Base-by-base conservation (phyloP, 495 filamentous ascomycete species). In the Neurospora pannonica region DNA sequence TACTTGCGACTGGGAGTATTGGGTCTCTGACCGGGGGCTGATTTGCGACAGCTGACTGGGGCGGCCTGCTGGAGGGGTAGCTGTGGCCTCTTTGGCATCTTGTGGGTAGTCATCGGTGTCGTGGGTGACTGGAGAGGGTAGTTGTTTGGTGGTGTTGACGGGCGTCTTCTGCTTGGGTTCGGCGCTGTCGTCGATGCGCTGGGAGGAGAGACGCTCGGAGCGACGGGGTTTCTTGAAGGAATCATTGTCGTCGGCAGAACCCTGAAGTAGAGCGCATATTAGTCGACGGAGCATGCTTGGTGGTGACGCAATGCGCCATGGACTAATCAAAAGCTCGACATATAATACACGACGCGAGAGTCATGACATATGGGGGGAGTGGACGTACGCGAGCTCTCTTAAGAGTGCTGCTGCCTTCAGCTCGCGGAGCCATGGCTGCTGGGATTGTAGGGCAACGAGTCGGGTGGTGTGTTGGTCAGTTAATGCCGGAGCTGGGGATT, bases 81-180 rank as follows among this genome's bases (percentile, higher is more conserved):
- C 89, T 17, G 93, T 95, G 39, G 87, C 79, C 77, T 93, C 91
- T 72, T 95, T 93, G 78, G 87, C 67, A 88, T 81, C 38, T 88
- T 90, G 46, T 76, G 76, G 37, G 82, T 78, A 10, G 39, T 88
- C 92, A 62, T 90, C 91, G 73, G 88, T 81, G 60, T 87, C 82
- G 75, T 93, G 86, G 0, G 94, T 97, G 72, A 95, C 78, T 10
- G 95, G 94, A 5, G 94, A 94, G n/a, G 93, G 94, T 4, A 97
- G 87, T 73, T 94, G 91, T 37, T 88, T 83, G 74, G 90, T 88
- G 70, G 89, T 86, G 67, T 84, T 83, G 70, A 92, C 85, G 38
- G 89, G 91, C 2, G 85, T 87, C 77, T 91, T 89, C 80, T 85
- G 71, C 78, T 84, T 79, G 19, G 81, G 78, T 67, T 81, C 80